phyloP scores from a whole-genome alignment of 78 protist species.

The Cavenderia fasciculata region DNA sequence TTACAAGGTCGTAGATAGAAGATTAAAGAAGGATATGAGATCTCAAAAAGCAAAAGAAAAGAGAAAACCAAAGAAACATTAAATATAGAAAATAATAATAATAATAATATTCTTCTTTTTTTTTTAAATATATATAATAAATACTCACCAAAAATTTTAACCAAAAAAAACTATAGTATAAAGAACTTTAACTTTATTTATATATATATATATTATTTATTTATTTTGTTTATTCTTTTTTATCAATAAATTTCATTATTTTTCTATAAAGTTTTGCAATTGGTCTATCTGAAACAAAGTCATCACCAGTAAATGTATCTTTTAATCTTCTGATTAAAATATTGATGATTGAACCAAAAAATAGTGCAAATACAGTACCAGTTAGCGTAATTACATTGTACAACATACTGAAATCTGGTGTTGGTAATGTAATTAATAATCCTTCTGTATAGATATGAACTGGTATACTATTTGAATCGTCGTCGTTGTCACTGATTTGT shows the following conservation, averaged over 20 bases:
- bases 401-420: conserved; percentile 94
- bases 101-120: too few relatives aligned
- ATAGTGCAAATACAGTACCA: conserved; percentile 86
- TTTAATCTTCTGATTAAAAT: conserved; percentile 53
- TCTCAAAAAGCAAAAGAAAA: conserved; percentile 6
- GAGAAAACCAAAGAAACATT: neutral
- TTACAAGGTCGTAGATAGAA: conserved; percentile 73
- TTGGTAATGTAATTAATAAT: conserved; percentile 74
- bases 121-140: too few relatives aligned
- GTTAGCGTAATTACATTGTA: conserved; percentile 90
- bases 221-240: conserved; percentile 1
- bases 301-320: conserved; percentile 52
- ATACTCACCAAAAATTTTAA: too few relatives aligned
- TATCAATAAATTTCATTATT: conserved; percentile 76
- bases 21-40: conserved; percentile 73
- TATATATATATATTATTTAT: too few relatives aligned
- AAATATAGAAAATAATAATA: too few relatives aligned
- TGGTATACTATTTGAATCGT: neutral
- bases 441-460: conserved; percentile 72
- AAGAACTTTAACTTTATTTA: too few relatives aligned
- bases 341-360: conserved; percentile 81
- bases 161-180: too few relatives aligned
- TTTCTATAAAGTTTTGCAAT: conserved; percentile 74
- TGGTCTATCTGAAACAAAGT: conserved; percentile 79
- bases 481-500: too few relatives aligned